These are phyloP conservation scores for Penium margaritaceum DNA, from an alignment of 139 green algal genomes.

Conservation along the genomic window DNA sequence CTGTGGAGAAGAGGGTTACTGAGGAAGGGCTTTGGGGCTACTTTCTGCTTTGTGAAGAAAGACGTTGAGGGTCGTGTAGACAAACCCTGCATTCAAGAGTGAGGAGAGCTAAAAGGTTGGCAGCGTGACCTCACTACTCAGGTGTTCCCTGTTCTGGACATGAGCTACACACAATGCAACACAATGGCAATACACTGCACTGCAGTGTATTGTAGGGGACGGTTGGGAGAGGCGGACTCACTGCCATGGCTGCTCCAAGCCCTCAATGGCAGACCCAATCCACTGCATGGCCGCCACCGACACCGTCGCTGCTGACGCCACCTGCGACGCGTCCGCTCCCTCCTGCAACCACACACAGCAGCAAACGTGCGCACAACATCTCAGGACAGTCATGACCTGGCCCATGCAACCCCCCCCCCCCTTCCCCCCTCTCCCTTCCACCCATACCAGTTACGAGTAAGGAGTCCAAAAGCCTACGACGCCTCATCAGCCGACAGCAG, in stretches of 20 bases:
- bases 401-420: no score
- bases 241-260: conserved; percentile 57
- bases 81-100: background rate
- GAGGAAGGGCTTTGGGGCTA: background rate
- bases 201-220: background rate
- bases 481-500: no score
- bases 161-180: no score
- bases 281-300: conserved; percentile 78
- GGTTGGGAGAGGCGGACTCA: background rate
- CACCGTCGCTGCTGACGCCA: conserved; percentile 79
- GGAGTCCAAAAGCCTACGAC: no score
- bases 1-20: background rate
- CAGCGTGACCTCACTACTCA: no score
- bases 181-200: no score
- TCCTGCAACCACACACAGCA: no score
- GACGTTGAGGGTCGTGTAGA: background rate
- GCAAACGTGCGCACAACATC: no score
- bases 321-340: conserved; percentile 42
- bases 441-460: no score
- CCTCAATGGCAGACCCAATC: conserved; percentile 67
- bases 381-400: no score
- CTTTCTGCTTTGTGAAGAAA: background rate
- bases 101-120: background rate
- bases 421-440: no score
- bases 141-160: no score